These are phyloP conservation scores for Trifolium dubium DNA, from an alignment of 306 rosid species.

Conservation along the genomic window DNA sequence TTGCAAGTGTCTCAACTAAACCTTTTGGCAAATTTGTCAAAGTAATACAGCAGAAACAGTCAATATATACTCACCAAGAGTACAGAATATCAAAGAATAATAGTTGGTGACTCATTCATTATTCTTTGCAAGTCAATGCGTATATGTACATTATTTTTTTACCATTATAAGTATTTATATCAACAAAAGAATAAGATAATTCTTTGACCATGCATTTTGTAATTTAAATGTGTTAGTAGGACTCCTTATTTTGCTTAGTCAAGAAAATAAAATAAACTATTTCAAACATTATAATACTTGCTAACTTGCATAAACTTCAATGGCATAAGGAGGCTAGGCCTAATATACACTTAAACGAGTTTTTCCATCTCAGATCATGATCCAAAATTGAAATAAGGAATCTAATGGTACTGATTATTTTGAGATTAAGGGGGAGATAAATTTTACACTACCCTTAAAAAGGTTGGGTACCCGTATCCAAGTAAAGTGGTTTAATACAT, in stretches of 20 bases:
- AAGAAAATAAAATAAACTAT: neutral
- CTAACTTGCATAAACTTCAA: neutral
- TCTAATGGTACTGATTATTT: no score
- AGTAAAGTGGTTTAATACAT: no score
- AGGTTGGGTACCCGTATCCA: neutral
- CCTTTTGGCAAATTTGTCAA: conserved; percentile 29
- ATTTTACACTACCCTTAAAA: no score
- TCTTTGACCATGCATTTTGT: conserved; percentile 13
- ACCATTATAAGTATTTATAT: no score
- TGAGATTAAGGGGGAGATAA: neutral
- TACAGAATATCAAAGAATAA: neutral
- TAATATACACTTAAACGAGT: no score
- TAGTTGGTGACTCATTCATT: conserved; percentile 1
- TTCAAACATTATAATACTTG: neutral
- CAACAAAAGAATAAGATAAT: neutral
- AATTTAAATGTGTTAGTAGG: neutral
- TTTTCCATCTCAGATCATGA: no score
- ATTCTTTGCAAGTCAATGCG: conserved; percentile 1
- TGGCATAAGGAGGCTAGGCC: neutral
- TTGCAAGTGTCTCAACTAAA: conserved; percentile 6
- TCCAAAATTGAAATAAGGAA: no score
- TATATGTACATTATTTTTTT: neutral
- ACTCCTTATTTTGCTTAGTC: neutral
- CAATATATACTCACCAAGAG: neutral
- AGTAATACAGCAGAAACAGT: conserved; percentile 52